Evolutionary conservation across 2,329 filamentous ascomycete species (phyloP).

Genomic region (Exophiala alcalophila): DNA sequence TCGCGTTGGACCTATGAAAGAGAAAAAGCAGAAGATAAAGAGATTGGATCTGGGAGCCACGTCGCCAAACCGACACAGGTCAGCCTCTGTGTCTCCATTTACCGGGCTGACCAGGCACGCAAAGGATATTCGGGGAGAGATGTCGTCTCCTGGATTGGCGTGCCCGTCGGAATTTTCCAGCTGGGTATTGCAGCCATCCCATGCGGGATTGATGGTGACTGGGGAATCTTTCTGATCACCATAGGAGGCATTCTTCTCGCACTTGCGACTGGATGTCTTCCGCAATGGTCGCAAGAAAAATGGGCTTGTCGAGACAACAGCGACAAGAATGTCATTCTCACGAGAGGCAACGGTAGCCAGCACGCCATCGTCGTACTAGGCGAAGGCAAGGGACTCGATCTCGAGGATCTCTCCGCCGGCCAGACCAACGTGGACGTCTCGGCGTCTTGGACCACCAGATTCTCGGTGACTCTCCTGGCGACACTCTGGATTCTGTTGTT

Average conservation of each 20-base stretch:
- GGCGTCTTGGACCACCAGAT: conserved; percentile 22
- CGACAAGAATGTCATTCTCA: conserved; percentile 34
- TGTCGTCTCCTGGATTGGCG: conserved; percentile 28
- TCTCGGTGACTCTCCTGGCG: conserved; percentile 29
- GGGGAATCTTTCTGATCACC: conserved; percentile 40
- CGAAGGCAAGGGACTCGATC: conserved; percentile 34
- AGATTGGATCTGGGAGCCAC: conserved; percentile 1
- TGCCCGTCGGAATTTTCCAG: conserved; percentile 33
- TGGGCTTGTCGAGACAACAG: conserved; percentile 35
- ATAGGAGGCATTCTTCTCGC: conserved; percentile 37
- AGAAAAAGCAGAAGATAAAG: conserved; percentile 9
- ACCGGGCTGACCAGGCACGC: conserved; percentile 14
- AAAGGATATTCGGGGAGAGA: conserved; percentile 22
- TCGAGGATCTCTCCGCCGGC: conserved; percentile 39
- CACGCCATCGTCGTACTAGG: conserved; percentile 40
- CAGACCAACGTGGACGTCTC: conserved; percentile 17
- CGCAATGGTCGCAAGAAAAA: conserved; percentile 45
- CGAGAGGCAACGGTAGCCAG: conserved; percentile 39
- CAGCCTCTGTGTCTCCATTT: conserved; percentile 29
- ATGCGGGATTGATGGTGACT: conserved; percentile 33
- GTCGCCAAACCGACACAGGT: conserved; percentile 10
- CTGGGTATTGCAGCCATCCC: conserved; percentile 37
- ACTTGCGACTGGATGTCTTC: conserved; percentile 35
- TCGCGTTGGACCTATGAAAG: conserved; percentile 8
- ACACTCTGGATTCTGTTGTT: conserved; percentile 40